Conservation (phyloP, 441 rosid genomes). For the Codiaeum variegatum region DNA sequence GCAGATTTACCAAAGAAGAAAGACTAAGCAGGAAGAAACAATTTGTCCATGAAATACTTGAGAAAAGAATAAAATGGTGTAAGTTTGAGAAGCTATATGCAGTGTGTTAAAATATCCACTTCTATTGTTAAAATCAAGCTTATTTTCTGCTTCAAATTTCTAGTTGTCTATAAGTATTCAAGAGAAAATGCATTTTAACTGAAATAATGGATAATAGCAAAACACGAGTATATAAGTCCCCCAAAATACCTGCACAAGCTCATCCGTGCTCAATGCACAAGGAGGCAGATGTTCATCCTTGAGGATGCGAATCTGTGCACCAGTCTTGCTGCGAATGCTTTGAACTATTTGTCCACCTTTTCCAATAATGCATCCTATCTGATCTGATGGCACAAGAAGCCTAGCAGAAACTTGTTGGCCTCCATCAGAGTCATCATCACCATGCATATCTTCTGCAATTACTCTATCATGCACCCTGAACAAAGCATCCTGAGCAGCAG, state of each 20-base stretch:
- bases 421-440: constrained; percentile 56
- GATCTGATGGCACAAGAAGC: constrained; percentile 95
- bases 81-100: background rate
- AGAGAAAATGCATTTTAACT: background rate
- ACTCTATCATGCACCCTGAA: constrained; percentile 83
- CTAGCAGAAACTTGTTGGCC: constrained; percentile 62
- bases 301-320: constrained; percentile 86
- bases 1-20: background rate
- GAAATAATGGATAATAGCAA: background rate
- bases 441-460: constrained; percentile 57
- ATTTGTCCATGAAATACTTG: background rate
- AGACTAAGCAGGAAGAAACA: background rate
- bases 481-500: constrained; percentile 92
- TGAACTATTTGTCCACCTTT: constrained; percentile 95
- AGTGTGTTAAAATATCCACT: background rate
- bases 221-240: constrained; percentile 3
- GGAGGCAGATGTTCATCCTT: constrained; percentile 87
- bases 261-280: constrained; percentile 82
- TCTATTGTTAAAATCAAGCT: too few relatives aligned
- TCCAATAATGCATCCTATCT: constrained; percentile 95
- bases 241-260: constrained; percentile 79
- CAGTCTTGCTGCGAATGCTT: constrained; percentile 78
- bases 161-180: background rate
- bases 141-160: background rate
- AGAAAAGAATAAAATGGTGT: background rate